Percentiles rank a stretch among this genome's conserved stretches.
Conservation (phyloP, 2,329 filamentous ascomycete genomes). For the Calonectria multiphialidica region DNA sequence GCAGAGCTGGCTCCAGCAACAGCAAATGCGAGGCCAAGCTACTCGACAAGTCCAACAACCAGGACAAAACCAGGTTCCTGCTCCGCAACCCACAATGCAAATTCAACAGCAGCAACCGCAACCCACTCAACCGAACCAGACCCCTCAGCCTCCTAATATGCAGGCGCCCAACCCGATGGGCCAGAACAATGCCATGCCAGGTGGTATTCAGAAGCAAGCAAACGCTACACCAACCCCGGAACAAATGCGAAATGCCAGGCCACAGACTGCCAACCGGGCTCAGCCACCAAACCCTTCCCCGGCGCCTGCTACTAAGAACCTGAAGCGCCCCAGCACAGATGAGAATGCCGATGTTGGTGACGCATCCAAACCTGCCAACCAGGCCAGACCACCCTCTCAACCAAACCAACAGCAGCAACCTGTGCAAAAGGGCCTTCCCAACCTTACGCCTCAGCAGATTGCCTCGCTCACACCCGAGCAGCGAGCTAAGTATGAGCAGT, state of each 20-base stretch:
- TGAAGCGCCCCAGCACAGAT: slow-evolving; percentile 65
- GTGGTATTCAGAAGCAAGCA: slow-evolving; percentile 46
- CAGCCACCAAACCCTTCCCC: slow-evolving; percentile 53
- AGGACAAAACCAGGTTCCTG: slow-evolving; percentile 54
- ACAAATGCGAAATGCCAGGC: slow-evolving; percentile 38
- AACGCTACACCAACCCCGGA: slow-evolving; percentile 43
- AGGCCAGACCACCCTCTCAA: slow-evolving; percentile 41
- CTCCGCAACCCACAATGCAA: slow-evolving; percentile 64
- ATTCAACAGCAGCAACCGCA: slow-evolving; percentile 59
- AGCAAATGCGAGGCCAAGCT: slow-evolving; percentile 50
- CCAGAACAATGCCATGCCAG: slow-evolving; percentile 50
- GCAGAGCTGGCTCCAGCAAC: slow-evolving; percentile 45
- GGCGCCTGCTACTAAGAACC: slow-evolving; percentile 55
- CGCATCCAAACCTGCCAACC: slow-evolving; percentile 33
- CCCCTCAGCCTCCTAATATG: slow-evolving; percentile 53
- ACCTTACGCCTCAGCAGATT: slow-evolving; percentile 49
- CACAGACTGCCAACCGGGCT: slow-evolving; percentile 48
- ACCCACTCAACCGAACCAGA: slow-evolving; percentile 52
- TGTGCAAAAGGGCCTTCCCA: slow-evolving; percentile 35
- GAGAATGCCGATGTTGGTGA: slow-evolving; percentile 51
- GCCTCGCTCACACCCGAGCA: slow-evolving; percentile 59
- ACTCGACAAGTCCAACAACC: slow-evolving; percentile 51
- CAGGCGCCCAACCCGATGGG: slow-evolving; percentile 57
- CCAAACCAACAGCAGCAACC: slow-evolving; percentile 34
- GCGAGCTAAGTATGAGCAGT: slow-evolving; percentile 57